Evolutionary conservation across 345 rosid genomes (phyloP).

Genomic region (Eucalyptus erythrocorys): DNA sequence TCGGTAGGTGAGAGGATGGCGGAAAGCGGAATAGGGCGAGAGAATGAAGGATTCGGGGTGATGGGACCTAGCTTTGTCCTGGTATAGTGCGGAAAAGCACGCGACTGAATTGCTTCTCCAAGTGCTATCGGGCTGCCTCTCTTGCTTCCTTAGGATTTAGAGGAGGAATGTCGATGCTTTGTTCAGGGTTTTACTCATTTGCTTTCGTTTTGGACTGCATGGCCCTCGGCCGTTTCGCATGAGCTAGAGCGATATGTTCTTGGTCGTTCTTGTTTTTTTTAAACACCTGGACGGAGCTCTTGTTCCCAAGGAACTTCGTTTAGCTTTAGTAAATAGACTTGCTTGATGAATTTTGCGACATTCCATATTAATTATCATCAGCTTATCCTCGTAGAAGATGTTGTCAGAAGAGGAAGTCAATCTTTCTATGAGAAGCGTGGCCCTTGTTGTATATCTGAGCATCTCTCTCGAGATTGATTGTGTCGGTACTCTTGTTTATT

Average conservation of each 20-base stretch:
- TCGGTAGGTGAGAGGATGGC: neutral
- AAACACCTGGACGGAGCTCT: neutral
- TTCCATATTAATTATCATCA: neutral
- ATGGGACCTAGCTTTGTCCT: neutral
- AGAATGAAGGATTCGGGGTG: neutral
- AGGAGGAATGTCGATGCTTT: neutral
- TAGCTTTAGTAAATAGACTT: neutral
- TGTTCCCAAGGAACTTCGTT: neutral
- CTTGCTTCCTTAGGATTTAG: neutral
- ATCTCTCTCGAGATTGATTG: neutral
- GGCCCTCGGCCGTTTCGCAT: neutral
- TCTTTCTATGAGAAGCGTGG: neutral
- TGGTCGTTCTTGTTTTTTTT: neutral
- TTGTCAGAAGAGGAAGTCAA: neutral
- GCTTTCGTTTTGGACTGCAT: neutral
- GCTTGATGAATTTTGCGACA: neutral
- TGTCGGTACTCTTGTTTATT: neutral
- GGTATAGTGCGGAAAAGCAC: neutral
- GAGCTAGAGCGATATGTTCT: neutral
- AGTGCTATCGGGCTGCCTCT: neutral
- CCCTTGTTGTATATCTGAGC: neutral
- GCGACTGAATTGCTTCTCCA: neutral
- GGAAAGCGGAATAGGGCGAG: neutral
- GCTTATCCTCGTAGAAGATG: neutral
- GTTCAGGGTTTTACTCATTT: neutral